Evolutionary conservation across 805 yeast species (phyloP), one percentile per base, ranked within the genome.

Genomic region (Starmera amethionina): DNA sequence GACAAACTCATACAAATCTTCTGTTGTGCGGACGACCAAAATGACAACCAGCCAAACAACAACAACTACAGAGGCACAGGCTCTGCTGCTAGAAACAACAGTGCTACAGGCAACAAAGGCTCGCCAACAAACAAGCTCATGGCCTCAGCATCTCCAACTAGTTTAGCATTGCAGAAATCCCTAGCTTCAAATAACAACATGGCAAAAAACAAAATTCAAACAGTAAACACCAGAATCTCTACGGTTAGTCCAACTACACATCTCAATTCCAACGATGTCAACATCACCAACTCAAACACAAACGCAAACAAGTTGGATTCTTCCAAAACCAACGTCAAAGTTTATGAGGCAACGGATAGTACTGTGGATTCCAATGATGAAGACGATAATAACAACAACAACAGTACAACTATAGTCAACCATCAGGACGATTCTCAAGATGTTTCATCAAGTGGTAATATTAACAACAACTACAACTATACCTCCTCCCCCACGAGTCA

Each of bases 1-100:
- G 66, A 65, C 45, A 50, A 45, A 37, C 53, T 63, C 44, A 47
- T 61, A 36, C 52, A 64, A 30, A 42, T 60, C 40, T 50, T 62
- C 45, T 62, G 66, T 47, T 59, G 64, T 44, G 46, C 58, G 37
- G 50, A 56, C 35, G 51, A 47, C 22, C 46, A 51, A 46, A 39
- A 41, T 43, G 41, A 44, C 28, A 46, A 40, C 40, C 44, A 41
- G 40, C 44, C 31, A 16, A 13, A 16, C 35, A 19, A 13, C 32
- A 34, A 15, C 35, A 22, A 18, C 16, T 40, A 35, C 29, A 44
- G 41, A 38, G 37, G 42, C 35, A 42, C 42, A 14, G 11, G 31
- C 8, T 22, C 8, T 18, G 14, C 6, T 11, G 30, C 27, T 8
- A 6, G 9, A 22, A 8, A 8, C 6, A 22, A 6, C 27, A 22